phyloP scores from a whole-genome alignment of 1,139 yeast species.

The Nadsonia commutata region DNA sequence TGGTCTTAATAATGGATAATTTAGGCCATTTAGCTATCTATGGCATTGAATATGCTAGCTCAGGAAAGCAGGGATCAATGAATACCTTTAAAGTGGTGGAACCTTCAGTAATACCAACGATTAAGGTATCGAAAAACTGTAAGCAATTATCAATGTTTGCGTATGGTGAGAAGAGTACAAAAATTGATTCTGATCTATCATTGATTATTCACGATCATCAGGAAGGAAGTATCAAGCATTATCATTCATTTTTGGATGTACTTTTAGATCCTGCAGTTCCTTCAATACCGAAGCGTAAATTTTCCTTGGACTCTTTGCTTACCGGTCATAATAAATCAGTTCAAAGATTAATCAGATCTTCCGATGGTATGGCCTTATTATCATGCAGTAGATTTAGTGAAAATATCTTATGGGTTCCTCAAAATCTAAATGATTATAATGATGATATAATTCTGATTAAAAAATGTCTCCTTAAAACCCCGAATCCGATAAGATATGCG shows the following conservation, averaged over 20 bases:
- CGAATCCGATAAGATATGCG: conserved; percentile 28
- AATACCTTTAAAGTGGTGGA: conserved; percentile 3
- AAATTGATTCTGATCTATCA: conserved; percentile 16
- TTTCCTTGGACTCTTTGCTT: conserved; percentile 24
- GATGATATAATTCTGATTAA: conserved; percentile 16
- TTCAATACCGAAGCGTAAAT: neutral
- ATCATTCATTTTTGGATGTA: conserved; percentile 12
- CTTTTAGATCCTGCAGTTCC: conserved; percentile 3
- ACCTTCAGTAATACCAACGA: conserved; percentile 25
- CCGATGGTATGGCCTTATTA: conserved; percentile 43
- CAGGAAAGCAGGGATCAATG: neutral
- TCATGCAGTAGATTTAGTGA: conserved; percentile 26
- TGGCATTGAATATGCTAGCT: neutral
- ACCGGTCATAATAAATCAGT: conserved; percentile 84
- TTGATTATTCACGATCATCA: conserved; percentile 43
- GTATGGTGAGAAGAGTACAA: conserved; percentile 8
- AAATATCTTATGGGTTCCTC: conserved; percentile 21
- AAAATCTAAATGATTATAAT: conserved; percentile 8
- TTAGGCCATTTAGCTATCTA: neutral
- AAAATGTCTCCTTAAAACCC: conserved; percentile 16
- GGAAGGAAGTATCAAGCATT: conserved; percentile 31
- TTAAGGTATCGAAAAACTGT: conserved; percentile 41
- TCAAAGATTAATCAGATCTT: conserved; percentile 46
- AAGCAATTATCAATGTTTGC: conserved; percentile 44
- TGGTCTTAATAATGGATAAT: neutral